These are phyloP conservation scores for Aspergillus bertholletiae DNA, from an alignment of 495 filamentous ascomycete species.

Conservation along the genomic window DNA sequence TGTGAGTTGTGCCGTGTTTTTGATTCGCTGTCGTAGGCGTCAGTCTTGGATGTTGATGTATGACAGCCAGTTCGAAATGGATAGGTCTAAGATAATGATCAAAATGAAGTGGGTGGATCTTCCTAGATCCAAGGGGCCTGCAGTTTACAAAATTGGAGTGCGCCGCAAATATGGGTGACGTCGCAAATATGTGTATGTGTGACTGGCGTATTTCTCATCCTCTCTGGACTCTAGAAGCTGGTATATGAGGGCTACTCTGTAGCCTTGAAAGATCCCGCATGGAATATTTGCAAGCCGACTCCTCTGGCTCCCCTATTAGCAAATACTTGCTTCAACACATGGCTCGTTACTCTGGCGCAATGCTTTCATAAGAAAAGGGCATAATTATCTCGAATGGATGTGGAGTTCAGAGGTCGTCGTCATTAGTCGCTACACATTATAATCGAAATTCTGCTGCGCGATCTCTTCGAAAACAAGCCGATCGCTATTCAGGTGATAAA, in stretches of 20 bases:
- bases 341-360: not conserved
- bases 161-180: not conserved
- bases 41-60: not conserved
- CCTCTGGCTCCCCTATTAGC: not conserved
- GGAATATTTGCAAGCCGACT: not conserved
- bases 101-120: not conserved
- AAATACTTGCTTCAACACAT: not conserved
- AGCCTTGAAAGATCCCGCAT: not conserved
- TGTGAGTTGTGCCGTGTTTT: not conserved
- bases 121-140: not conserved
- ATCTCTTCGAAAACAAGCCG: not conserved
- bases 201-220: not conserved
- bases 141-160: not conserved
- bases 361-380: not conserved
- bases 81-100: not conserved
- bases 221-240: not conserved
- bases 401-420: not conserved
- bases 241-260: not conserved
- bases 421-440: not conserved
- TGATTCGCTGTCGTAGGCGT: not conserved
- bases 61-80: not conserved
- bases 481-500: not conserved
- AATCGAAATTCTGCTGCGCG: not conserved
- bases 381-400: not conserved
- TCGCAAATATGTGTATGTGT: not conserved